phyloP scores from a whole-genome alignment of 768 basidiomycete species.

The Terana coerulea region DNA sequence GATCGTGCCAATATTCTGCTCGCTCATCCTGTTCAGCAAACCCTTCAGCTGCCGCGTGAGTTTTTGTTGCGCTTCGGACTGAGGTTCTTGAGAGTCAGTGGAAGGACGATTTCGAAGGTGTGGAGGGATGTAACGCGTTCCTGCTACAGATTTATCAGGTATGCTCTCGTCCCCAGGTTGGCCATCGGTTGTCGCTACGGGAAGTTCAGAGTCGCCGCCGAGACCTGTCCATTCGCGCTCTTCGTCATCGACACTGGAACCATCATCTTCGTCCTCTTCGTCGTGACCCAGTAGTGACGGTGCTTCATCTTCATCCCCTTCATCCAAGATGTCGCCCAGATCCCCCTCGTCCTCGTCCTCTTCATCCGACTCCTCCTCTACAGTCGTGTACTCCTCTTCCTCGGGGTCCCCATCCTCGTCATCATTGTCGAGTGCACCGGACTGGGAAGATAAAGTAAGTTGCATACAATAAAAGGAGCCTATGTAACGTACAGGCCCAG shows the following conservation, averaged over 20 bases:
- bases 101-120: conserved; percentile 50
- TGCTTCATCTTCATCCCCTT: conserved; percentile 24
- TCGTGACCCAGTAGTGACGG: conserved; percentile 8
- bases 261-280: conserved; percentile 8
- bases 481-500: conserved; percentile 1
- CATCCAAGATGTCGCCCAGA: conserved; percentile 12
- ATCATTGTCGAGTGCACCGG: neutral
- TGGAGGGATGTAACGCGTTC: conserved; percentile 74
- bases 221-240: conserved; percentile 23
- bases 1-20: conserved; percentile 80
- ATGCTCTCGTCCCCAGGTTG: neutral
- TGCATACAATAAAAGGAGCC: neutral
- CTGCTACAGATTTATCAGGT: conserved; percentile 21
- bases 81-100: conserved; percentile 34
- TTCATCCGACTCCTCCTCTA: conserved; percentile 13
- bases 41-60: conserved; percentile 80
- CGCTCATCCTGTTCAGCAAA: conserved; percentile 87
- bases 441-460: neutral
- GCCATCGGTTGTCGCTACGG: neutral
- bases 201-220: neutral
- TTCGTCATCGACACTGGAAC: conserved; percentile 36
- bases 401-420: conserved; percentile 12
- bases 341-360: conserved; percentile 27
- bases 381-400: conserved; percentile 22
- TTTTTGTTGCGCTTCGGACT: conserved; percentile 43